Base-by-base conservation (phyloP, 345 rosid species). In the Jatropha curcas region DNA sequence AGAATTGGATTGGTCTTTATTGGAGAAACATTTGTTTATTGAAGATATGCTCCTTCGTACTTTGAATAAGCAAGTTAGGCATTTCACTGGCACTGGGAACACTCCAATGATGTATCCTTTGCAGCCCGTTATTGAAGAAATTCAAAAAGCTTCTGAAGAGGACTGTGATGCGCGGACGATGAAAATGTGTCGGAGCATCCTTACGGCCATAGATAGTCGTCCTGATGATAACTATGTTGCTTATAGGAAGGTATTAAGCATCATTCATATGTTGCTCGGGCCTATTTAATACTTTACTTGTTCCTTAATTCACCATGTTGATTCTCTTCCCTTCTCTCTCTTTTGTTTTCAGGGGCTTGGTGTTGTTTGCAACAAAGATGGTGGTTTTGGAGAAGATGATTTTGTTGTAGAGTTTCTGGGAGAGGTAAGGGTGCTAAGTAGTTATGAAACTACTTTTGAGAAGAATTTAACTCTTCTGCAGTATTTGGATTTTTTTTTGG, bases 341-440 rank as follows among this genome's bases (percentile, higher is more conserved):
- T 64, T 65, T 60, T 33, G 52, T 78, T 71, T 65, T 57, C 75
- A 96, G 99, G 99, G 99, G 48, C 97, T 96, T 68, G 99, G 99
- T 56, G 99, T 96, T 79, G 96, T 96, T 78, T 96, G 99, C 89
- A 86, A 91, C 85, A 96, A 93, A 83, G 86, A 86, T 82, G 90
- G 88, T 81, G 99, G 99, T 71, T 96, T 96, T 81, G 92, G 83
- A 72, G 87, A 77, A 55, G 98, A 96, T n/a, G 99, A 96, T 79
- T 96, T 96, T 81, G 93, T 96, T 84, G 98, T 96, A 77, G 98
- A 96, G 80, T 96, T 96, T 84, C 79, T 96, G 80, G 99, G 99
- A 85, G 99, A 96, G 99, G 99, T 96, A 82, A 66, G 81, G 76
- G 63, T 81, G 63, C 61, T 43, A 65, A 73, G 73, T 64, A 78